Evolutionary conservation across 1,284 basidiomycete genomes (phyloP).

Genomic region (Leccinum pallidistipes): DNA sequence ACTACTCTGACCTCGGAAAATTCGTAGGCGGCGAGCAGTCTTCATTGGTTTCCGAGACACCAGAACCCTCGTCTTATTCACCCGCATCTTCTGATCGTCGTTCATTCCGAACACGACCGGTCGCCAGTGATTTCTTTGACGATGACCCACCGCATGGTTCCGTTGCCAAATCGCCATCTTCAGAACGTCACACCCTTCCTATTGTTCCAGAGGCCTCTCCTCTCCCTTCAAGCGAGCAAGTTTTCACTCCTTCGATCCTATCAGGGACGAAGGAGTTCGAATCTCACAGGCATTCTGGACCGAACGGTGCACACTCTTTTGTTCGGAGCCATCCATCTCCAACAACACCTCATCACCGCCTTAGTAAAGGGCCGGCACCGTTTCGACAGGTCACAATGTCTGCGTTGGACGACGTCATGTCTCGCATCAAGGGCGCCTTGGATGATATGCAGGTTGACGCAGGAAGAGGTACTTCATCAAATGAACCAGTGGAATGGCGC

Average conservation of each 20-base stretch:
- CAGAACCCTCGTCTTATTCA: constrained; percentile 20
- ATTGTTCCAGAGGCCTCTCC: constrained; percentile 19
- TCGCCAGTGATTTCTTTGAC: constrained; percentile 71
- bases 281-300: constrained; percentile 17
- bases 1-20: constrained; percentile 74
- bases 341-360: constrained; percentile 25
- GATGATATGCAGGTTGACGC: constrained; percentile 60
- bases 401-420: constrained; percentile 82
- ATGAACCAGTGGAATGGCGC: constrained; percentile 26
- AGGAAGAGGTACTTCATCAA: constrained; percentile 19
- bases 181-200: constrained; percentile 20
- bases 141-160: constrained; percentile 39
- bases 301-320: constrained; percentile 18
- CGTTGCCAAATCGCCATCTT: constrained; percentile 36
- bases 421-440: constrained; percentile 84
- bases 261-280: constrained; percentile 22
- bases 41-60: constrained; percentile 11
- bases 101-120: constrained; percentile 41
- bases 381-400: constrained; percentile 74
- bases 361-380: constrained; percentile 32
- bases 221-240: constrained; percentile 13
- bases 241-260: constrained; percentile 1
- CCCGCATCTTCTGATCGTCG: constrained; percentile 19
- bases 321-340: constrained; percentile 22
- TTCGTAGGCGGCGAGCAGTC: constrained; percentile 48